Conservation (phyloP, 2,329 filamentous ascomycete species). For the Cladophialophora chaetospira region DNA sequence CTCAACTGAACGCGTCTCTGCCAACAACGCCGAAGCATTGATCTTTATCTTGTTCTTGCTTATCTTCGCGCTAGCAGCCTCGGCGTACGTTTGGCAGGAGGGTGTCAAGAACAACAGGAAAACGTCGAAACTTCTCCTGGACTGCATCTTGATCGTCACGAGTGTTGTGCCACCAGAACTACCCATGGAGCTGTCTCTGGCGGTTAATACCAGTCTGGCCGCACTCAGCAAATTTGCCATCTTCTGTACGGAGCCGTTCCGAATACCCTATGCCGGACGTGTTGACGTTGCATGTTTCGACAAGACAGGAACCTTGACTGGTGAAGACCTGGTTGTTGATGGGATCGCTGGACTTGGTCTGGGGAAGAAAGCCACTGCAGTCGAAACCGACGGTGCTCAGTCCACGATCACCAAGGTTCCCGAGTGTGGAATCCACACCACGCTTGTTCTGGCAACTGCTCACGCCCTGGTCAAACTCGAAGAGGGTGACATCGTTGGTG, state of each 20-base stretch:
- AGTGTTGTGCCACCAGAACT: constrained; percentile 98
- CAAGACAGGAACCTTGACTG: constrained; percentile 95
- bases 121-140: constrained; percentile 92
- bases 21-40: constrained; percentile 94
- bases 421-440: constrained; percentile 75
- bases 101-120: constrained; percentile 93
- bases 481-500: constrained; percentile 94
- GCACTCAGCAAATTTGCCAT: constrained; percentile 94
- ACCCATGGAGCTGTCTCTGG: constrained; percentile 95
- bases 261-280: constrained; percentile 92
- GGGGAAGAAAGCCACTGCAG: constrained; percentile 65
- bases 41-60: constrained; percentile 96
- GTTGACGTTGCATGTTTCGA: constrained; percentile 98
- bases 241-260: constrained; percentile 98
- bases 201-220: constrained; percentile 95
- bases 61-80: constrained; percentile 93
- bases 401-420: constrained; percentile 73
- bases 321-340: constrained; percentile 94
- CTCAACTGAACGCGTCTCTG: constrained; percentile 97
- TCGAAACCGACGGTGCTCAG: constrained; percentile 79
- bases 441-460: constrained; percentile 88
- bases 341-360: constrained; percentile 88
- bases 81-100: constrained; percentile 99
- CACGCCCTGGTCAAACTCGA: constrained; percentile 95
- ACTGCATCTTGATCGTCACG: constrained; percentile 96